A percentile compares a stretch with the other conserved stretches of the same genome.
Evolutionary conservation across 352 stramenopile species (phyloP).

Genomic region (Phytophthora macrochlamydospora): DNA sequence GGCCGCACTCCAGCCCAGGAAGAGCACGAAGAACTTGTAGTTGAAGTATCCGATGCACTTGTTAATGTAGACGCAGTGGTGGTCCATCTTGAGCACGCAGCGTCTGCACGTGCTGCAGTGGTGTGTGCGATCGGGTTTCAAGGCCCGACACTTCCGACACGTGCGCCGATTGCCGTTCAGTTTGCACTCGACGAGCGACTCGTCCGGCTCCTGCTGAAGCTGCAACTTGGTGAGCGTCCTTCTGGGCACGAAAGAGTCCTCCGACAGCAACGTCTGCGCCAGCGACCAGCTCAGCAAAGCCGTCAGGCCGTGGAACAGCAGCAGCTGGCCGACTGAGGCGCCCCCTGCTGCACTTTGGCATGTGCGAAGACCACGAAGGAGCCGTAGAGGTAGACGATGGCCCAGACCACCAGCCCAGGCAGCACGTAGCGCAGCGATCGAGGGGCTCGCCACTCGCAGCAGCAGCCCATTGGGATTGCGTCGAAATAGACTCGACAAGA

Average conservation of each 20-base stretch:
- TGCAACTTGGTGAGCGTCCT: slow-evolving; percentile 16
- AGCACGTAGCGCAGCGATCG: slow-evolving; percentile 61
- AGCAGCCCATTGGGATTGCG: slow-evolving; percentile 51
- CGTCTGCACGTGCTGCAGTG: slow-evolving; percentile 80
- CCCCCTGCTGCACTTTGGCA: slow-evolving; percentile 38
- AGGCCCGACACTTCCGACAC: slow-evolving; percentile 76
- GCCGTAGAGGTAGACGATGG: slow-evolving; percentile 72
- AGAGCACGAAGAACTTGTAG: slow-evolving; percentile 91
- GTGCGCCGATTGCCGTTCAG: slow-evolving; percentile 67
- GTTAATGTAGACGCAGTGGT: slow-evolving; percentile 91
- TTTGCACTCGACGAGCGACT: slow-evolving; percentile 63
- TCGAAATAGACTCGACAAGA: neutral
- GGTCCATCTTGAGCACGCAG: slow-evolving; percentile 90
- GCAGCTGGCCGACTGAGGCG: slow-evolving; percentile 41
- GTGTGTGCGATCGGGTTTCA: slow-evolving; percentile 83
- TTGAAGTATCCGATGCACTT: slow-evolving; percentile 92
- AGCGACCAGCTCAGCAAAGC: slow-evolving; percentile 65
- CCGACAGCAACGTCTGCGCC: slow-evolving; percentile 55
- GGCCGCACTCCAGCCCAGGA: slow-evolving; percentile 74
- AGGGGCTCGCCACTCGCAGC: slow-evolving; percentile 64
- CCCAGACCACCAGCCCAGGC: slow-evolving; percentile 43
- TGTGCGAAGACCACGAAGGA: slow-evolving; percentile 68
- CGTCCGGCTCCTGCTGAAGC: slow-evolving; percentile 3
- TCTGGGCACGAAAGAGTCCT: slow-evolving; percentile 20
- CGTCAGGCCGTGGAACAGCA: slow-evolving; percentile 61